A percentile compares a stretch with the other conserved stretches of the same genome.
These are phyloP conservation scores for Globisporangium perplexum DNA, from an alignment of 352 stramenopile genomes.

Conservation along the genomic window DNA sequence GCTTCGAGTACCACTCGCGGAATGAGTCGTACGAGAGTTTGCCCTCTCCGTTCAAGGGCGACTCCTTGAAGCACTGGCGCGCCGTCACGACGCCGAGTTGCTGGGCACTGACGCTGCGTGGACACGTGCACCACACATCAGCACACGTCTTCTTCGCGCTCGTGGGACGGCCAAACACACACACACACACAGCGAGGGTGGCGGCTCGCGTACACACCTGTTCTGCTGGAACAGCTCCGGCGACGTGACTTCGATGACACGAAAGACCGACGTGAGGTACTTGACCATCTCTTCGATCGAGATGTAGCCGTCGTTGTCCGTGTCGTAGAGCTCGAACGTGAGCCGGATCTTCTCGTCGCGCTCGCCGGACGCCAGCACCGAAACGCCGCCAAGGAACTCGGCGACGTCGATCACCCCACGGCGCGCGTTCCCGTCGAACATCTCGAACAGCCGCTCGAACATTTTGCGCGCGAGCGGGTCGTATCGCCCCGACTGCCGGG, in stretches of 20 bases:
- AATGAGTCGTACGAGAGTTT: constrained; percentile 76
- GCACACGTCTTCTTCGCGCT: neutral
- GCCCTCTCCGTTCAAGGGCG: constrained; percentile 48
- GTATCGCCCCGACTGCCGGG: constrained; percentile 47
- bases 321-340: constrained; percentile 86
- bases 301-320: constrained; percentile 80
- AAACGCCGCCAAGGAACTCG: constrained; percentile 78
- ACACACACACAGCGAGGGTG: neutral
- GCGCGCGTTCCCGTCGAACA: constrained; percentile 51
- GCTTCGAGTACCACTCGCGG: constrained; percentile 70
- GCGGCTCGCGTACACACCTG: constrained; percentile 24
- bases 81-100: constrained; percentile 67
- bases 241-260: constrained; percentile 66
- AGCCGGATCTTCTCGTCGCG: constrained; percentile 80
- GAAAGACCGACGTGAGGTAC: constrained; percentile 81
- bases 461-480: constrained; percentile 63
- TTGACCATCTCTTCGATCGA: constrained; percentile 81
- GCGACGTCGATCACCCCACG: constrained; percentile 69
- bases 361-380: constrained; percentile 74
- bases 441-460: constrained; percentile 73
- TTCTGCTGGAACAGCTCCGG: constrained; percentile 71
- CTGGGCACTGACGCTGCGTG: constrained; percentile 42
- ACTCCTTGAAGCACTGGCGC: constrained; percentile 72
- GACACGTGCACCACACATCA: neutral
- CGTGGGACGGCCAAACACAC: neutral